Evolutionary conservation across 106 monocot genomes (phyloP), one percentile per base, ranked within the genome.

Genomic region (Phalaenopsis equestris): DNA sequence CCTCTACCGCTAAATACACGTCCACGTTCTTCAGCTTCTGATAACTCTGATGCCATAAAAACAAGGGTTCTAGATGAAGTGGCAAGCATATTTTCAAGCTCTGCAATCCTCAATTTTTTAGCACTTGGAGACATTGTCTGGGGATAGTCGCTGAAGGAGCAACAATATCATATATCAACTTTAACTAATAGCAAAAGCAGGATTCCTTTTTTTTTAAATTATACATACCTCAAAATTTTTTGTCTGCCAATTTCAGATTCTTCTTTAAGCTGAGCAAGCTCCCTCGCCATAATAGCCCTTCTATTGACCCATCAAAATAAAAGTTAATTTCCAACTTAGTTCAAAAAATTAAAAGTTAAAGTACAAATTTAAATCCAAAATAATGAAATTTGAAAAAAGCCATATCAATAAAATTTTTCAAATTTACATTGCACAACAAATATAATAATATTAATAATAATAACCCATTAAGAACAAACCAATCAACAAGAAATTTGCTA

Each of bases 111-210:
- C 9, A 90, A 95, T 70, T 88, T 95, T 83, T 93, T 86, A 8
- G 95, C 95, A 86, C 91, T 93, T 67, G 99, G 99, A 42, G 99
- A 99, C 94, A 99, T 90, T 56, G 93, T 79, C 41, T 86, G 89
- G 42, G 92, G 84, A 72, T 81, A 81, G 41, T 88, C 86, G 79
- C 94, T 94, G 64, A 57, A 75, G 68, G 18, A 24, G 65, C 41
- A 86, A 55, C 15, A 84, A 42, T 41, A 67, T 12, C 80, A 67
- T 64, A 82, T 73, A 82, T 81, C 12, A 75, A 65, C 30, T 55
- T 65, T 46, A 3, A 9, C 23, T 42, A 55, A 47, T n/a, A 42
- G 18, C 6, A 74, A 65, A 67, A 2, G 14, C 12, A 3, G 11
- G 70, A 70, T 70, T 70, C 15, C 2, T 70, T 8, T 14, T 39